These are phyloP conservation scores for Lanmaoa pseudosensibilis DNA, from an alignment of 768 basidiomycete genomes.

Conservation along the genomic window DNA sequence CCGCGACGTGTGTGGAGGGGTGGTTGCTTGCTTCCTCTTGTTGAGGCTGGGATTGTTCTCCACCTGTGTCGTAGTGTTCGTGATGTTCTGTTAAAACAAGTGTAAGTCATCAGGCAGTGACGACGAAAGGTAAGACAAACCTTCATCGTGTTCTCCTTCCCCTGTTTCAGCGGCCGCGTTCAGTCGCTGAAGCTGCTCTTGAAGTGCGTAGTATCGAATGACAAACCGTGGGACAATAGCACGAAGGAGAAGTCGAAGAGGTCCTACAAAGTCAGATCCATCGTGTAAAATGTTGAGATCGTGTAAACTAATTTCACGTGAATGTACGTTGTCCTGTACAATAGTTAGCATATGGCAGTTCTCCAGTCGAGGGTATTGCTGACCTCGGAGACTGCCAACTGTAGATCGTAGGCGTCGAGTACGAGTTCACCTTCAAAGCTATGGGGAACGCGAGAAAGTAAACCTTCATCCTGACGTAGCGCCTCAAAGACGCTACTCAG, in stretches of 20 bases:
- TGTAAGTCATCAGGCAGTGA: not conserved
- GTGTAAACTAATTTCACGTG: conserved; percentile 68
- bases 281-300: conserved; percentile 73
- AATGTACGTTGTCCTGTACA: conserved; percentile 64
- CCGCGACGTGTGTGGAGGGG: not conserved
- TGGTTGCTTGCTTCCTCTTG: conserved; percentile 2
- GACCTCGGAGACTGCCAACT: conserved; percentile 67
- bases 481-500: conserved; percentile 69
- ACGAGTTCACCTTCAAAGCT: conserved; percentile 61
- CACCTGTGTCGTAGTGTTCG: conserved; percentile 10
- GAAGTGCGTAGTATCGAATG: conserved; percentile 60
- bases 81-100: conserved; percentile 11
- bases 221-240: conserved; percentile 59
- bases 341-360: conserved; percentile 3
- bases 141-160: conserved; percentile 23
- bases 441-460: conserved; percentile 45
- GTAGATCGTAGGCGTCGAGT: conserved; percentile 69
- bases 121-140: conserved; percentile 5
- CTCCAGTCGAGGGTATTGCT: not conserved
- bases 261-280: conserved; percentile 58
- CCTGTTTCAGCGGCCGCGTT: conserved; percentile 23
- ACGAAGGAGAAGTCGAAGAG: conserved; percentile 58
- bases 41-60: conserved; percentile 5
- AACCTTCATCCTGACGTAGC: conserved; percentile 58
- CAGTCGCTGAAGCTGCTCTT: conserved; percentile 52